Evolutionary conservation across 1,139 yeast species (phyloP).

Genomic region (Wickerhamiella infanticola): DNA sequence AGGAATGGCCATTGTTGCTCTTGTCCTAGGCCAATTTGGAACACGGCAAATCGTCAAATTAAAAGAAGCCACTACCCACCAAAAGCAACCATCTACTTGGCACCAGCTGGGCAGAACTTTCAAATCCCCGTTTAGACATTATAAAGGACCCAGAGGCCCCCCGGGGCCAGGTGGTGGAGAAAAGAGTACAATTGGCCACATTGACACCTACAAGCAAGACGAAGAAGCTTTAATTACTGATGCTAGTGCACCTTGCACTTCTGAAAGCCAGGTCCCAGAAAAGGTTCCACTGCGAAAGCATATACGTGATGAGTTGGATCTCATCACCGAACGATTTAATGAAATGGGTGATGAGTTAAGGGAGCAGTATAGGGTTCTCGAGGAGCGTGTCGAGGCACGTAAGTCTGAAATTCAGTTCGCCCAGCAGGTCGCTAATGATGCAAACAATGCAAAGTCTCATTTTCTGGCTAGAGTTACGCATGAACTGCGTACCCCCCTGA

Average conservation of each 20-base stretch:
- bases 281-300: constrained; percentile 18
- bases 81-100: constrained; percentile 5
- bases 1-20: constrained; percentile 58
- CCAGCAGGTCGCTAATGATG: constrained; percentile 33
- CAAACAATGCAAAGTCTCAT: constrained; percentile 90
- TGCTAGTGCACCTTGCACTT: background rate
- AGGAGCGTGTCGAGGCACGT: constrained; percentile 71
- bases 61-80: constrained; percentile 53
- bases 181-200: background rate
- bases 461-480: constrained; percentile 94
- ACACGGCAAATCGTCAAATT: constrained; percentile 70
- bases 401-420: constrained; percentile 66
- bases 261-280: constrained; percentile 17
- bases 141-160: background rate
- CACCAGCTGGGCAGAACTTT: background rate
- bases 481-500: constrained; percentile 85
- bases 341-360: constrained; percentile 85
- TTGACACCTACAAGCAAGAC: background rate
- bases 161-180: background rate
- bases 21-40: constrained; percentile 75
- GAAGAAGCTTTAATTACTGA: background rate
- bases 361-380: constrained; percentile 67
- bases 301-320: constrained; percentile 74
- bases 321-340: constrained; percentile 78
- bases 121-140: too few relatives aligned